Base-by-base conservation (phyloP, 179 eudicot species). In the Silene coronaria region DNA sequence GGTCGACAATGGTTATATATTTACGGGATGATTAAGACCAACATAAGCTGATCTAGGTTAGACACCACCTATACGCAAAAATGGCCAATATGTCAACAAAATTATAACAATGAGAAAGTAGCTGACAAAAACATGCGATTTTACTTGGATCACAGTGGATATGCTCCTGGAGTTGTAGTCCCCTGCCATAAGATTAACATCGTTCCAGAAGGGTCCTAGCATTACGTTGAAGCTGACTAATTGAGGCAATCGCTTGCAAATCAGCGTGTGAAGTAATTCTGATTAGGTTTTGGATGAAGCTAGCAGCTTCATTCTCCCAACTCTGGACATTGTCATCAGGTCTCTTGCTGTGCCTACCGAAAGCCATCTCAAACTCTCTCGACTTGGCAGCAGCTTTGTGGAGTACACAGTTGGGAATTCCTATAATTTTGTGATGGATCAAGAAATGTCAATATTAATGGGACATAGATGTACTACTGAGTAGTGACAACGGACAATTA, bases 391-490 rank as follows among this genome's bases (percentile, higher is more conserved):
- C 90, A 75, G 99, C 99, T 77, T 76, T 87, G 32, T 27, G 79
- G 57, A 95, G 91, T 76, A 95, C 84, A 61, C 85, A 60, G 69
- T 89, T 91, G 4, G 99, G 99, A 79, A 95, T 88, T 64, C 99
- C 99, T 95, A 88, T 1, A 66, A 82, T 82, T 61, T 66, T 34
- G 61, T 30, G 51, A 38, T 72, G 45, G 64, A 77, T 67, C 73
- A 21, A 23, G 51, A 27, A 45, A 12, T 36, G 53, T 55, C 36
- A 48, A 32, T 48, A 19, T 55, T 13, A 26, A 16, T 14, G 16
- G 53, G 57, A 75, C 45, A 14, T 26, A 0, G 23, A 27, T 22
- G 14, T 22, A 10, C 10, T 45, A 53, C 57, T 19, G 61, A 14
- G 4, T 38, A 48, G 38, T 23, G 61, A 14, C 51, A 66, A 6